Evolutionary conservation across 345 rosid genomes (phyloP).

Genomic region (Linum lewisii): DNA sequence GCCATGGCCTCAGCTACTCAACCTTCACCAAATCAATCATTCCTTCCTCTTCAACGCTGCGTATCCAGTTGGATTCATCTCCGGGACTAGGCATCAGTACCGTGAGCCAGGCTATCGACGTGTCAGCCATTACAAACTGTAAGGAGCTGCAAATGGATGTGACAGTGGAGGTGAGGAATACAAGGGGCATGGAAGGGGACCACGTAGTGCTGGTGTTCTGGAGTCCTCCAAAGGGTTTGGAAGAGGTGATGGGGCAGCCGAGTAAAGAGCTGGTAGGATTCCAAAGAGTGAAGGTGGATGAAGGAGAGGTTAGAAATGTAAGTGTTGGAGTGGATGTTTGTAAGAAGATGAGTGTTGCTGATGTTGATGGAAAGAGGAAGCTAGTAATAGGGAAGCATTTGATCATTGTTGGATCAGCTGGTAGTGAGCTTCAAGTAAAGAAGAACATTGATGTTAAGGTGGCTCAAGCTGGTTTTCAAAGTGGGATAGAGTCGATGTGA

Average conservation of each 20-base stretch:
- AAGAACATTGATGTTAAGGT: constrained; percentile 29
- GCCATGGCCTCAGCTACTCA: constrained; percentile 50
- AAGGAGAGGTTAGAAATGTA: constrained; percentile 31
- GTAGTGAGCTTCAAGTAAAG: constrained; percentile 27
- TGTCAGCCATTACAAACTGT: constrained; percentile 27
- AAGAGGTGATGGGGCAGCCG: constrained; percentile 27
- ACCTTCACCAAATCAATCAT: constrained; percentile 27
- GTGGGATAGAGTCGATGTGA: neutral
- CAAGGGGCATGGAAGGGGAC: constrained; percentile 30
- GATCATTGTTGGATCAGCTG: constrained; percentile 35
- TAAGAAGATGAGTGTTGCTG: constrained; percentile 36
- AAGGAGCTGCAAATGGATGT: constrained; percentile 16
- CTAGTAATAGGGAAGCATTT: constrained; percentile 30
- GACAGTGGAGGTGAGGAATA: constrained; percentile 37
- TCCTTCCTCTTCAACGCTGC: constrained; percentile 27
- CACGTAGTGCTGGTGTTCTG: constrained; percentile 53
- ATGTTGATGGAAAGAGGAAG: constrained; percentile 40
- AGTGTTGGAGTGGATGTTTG: constrained; percentile 36
- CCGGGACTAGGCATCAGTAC: neutral
- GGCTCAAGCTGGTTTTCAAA: constrained; percentile 14
- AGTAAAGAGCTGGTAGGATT: constrained; percentile 42
- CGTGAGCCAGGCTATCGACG: constrained; percentile 22
- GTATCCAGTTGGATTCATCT: constrained; percentile 1
- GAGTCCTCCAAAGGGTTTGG: constrained; percentile 28
- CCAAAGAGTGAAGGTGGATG: constrained; percentile 33